Evolutionary conservation across 352 stramenopile species (phyloP).

Genomic region (Elongisporangium prolatum): DNA sequence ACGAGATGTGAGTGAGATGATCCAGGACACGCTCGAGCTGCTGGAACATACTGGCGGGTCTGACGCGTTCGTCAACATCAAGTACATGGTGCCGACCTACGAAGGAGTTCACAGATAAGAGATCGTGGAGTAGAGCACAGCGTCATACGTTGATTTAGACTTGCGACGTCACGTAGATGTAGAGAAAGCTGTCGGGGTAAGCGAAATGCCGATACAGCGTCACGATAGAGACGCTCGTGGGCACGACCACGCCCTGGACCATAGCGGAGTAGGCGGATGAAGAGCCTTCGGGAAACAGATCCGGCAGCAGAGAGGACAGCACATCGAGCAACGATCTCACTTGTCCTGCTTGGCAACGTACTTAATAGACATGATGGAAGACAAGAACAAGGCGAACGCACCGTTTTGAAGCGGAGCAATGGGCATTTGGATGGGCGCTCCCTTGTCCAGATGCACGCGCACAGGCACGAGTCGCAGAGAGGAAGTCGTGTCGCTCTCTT

Average conservation of each 20-base stretch:
- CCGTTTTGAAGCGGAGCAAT: conserved; percentile 43
- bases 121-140: not conserved
- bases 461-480: conserved; percentile 50
- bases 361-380: not conserved
- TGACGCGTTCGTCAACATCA: conserved; percentile 93
- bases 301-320: conserved; percentile 50
- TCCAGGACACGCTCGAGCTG: conserved; percentile 86
- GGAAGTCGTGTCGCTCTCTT: conserved; percentile 24
- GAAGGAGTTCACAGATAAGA: conserved; percentile 49
- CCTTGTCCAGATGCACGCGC: conserved; percentile 53
- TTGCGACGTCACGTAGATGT: conserved; percentile 33
- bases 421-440: conserved; percentile 66
- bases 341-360: conserved; percentile 13
- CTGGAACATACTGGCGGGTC: conserved; percentile 81
- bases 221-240: conserved; percentile 41
- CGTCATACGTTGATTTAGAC: not conserved
- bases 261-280: conserved; percentile 6
- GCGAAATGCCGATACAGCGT: conserved; percentile 58
- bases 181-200: conserved; percentile 78
- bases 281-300: conserved; percentile 37
- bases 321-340: conserved; percentile 47
- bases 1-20: conserved; percentile 83
- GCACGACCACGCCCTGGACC: conserved; percentile 57
- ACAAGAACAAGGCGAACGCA: conserved; percentile 4
- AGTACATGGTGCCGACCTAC: conserved; percentile 97